Evolutionary conservation across 768 basidiomycete species (phyloP), one percentile per base, ranked within the genome.

Genomic region (Amanita pallidorosea): DNA sequence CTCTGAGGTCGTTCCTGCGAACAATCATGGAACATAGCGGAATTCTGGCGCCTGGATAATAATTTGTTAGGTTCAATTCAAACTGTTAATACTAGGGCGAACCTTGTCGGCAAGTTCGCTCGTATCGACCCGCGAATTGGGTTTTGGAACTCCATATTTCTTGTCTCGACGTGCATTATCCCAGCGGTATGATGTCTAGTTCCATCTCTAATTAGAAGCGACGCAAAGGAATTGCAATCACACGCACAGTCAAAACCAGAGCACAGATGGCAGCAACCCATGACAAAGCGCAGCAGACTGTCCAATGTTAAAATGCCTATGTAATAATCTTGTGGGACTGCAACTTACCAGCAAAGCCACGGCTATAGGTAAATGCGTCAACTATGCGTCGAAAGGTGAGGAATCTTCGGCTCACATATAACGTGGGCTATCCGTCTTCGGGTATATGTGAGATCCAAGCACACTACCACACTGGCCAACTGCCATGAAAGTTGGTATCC

Each of bases 391-490:
- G 25, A 5, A 17, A n/a, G 17, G 8, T 20, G 11, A 7, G 27
- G 12, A 27, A 15, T 7, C 23, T 13, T 11, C 31, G 20, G 58
- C 80, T 56, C 45, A 86, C 85, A 75, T 75, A 55, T 86, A 88
- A 35, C 65, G 65, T 1, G 86, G 86, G 0, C 78, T 77, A 35
- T 86, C 78, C 0, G 72, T 70, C 13, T 72, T 66, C 0, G 85
- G 86, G 63, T 79, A 88, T 11, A 88, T 66, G 53, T 86, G 83
- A 0, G 84, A 75, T n/a, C 84, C 85, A n/a, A 85, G 69, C 43
- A 86, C 65, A 54, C 84, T 84, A 11, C 85, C 86, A 46, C 83
- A 79, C 59, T 88, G 86, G 0, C 86, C 86, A 34, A 88, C 85
- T 9, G 83, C 75, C 80, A 86, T 86, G 60, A 87, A 86, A 65